A percentile compares a stretch with the other conserved stretches of the same genome.
These are phyloP conservation scores for Leishmania amazonensis DNA, from an alignment of 208 protist genomes.

Conservation along the genomic window DNA sequence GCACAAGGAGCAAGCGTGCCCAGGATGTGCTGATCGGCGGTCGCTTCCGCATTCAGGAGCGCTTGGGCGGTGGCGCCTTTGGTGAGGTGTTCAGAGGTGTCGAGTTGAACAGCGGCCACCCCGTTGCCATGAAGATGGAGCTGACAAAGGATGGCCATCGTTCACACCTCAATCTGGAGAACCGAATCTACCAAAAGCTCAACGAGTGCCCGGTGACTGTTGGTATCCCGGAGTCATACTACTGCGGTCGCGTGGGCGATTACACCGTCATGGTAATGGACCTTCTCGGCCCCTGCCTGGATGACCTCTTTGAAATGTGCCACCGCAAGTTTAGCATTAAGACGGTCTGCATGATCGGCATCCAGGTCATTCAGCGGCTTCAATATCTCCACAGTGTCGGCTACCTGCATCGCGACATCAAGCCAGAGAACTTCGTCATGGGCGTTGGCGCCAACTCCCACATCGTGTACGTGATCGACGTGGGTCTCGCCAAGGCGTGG, in stretches of 20 bases:
- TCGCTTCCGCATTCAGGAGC: slow-evolving; percentile 92
- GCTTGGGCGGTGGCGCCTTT: slow-evolving; percentile 98
- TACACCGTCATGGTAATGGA: slow-evolving; percentile 99
- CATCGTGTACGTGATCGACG: slow-evolving; percentile 84
- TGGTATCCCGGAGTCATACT: slow-evolving; percentile 96
- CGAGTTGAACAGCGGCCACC: slow-evolving; percentile 55
- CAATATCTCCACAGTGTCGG: slow-evolving; percentile 94
- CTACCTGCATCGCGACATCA: slow-evolving; percentile 90
- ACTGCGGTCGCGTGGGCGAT: slow-evolving; percentile 95
- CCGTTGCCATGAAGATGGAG: slow-evolving; percentile 90
- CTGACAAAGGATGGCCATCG: slow-evolving; percentile 51
- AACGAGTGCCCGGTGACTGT: slow-evolving; percentile 66
- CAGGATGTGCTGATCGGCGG: slow-evolving; percentile 78
- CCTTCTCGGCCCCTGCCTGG: slow-evolving; percentile 97
- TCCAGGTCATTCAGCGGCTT: slow-evolving; percentile 94
- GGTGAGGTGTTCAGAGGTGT: slow-evolving; percentile 96
- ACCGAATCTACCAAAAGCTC: slow-evolving; percentile 76
- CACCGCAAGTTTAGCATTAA: slow-evolving; percentile 90
- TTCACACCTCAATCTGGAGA: slow-evolving; percentile 76
- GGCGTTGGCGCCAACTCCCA: slow-evolving; percentile 59
- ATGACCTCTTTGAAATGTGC: slow-evolving; percentile 98
- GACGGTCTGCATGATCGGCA: slow-evolving; percentile 95
- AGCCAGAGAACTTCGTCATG: slow-evolving; percentile 93
- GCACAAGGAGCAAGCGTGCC: slow-evolving; percentile 3
- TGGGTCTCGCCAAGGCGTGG: slow-evolving; percentile 81